Conservation (phyloP, 257 asterid genomes). For the Solanum infundibuliforme region DNA sequence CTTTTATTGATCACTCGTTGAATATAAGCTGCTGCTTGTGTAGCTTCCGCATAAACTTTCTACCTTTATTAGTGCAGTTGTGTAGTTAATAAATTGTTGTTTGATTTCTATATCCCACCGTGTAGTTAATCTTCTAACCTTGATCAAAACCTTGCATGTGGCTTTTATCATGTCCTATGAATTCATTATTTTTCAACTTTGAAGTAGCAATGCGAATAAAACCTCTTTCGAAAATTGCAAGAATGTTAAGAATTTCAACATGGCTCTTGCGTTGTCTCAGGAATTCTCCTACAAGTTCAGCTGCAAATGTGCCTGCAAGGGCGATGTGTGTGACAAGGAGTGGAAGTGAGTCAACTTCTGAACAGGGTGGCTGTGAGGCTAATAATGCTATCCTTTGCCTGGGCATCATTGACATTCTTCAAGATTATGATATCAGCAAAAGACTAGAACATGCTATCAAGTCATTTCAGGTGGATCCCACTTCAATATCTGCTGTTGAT, state of each 20-base stretch:
- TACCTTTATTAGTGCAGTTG: not conserved
- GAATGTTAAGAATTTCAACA: not conserved
- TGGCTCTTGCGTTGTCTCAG: slow-evolving; percentile 18
- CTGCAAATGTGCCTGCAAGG: slow-evolving; percentile 69
- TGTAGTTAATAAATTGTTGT: not conserved
- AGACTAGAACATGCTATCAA: slow-evolving; percentile 73
- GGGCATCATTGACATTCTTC: slow-evolving; percentile 74
- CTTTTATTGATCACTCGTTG: not conserved
- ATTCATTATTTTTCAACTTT: not conserved
- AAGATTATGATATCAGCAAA: slow-evolving; percentile 74
- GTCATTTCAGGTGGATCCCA: slow-evolving; percentile 58
- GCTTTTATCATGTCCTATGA: not conserved
- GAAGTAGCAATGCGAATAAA: not conserved
- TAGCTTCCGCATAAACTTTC: not conserved
- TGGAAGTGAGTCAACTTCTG: slow-evolving; percentile 38
- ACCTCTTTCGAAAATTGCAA: not conserved
- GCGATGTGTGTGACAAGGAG: slow-evolving; percentile 44
- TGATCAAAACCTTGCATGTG: not conserved
- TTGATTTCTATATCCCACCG: not conserved
- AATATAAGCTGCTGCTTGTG: not conserved
- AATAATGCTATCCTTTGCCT: slow-evolving; percentile 64
- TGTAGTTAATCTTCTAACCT: not conserved
- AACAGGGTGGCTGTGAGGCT: slow-evolving; percentile 25
- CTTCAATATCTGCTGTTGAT: slow-evolving; percentile 71
- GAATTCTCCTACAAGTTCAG: slow-evolving; percentile 45